phyloP scores from a whole-genome alignment of 176 grass and related monocot species.

The Zea luxurians region DNA sequence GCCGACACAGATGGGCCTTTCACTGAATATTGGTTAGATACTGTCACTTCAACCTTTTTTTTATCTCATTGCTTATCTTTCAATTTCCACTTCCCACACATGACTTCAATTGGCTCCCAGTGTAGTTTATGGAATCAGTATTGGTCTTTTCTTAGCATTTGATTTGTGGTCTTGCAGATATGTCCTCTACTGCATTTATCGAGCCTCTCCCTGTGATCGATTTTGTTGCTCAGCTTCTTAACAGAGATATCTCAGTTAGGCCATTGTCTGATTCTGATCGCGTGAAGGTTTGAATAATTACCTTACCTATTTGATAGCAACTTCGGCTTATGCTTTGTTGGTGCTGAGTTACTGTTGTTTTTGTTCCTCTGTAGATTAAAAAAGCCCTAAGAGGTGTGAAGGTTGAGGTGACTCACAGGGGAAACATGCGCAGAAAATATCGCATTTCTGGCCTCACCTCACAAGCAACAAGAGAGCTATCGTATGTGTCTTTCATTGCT shows the following conservation, averaged over 20 bases:
- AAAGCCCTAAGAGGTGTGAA: constrained; percentile 88
- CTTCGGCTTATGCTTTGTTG: background rate
- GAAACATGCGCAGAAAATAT: constrained; percentile 94
- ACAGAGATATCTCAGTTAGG: constrained; percentile 82
- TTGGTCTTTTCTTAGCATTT: constrained; percentile 17
- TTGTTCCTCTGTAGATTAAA: constrained; percentile 60
- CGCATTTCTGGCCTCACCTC: constrained; percentile 90
- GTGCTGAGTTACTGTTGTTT: constrained; percentile 24
- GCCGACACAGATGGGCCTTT: constrained; percentile 93
- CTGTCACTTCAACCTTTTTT: constrained; percentile 2
- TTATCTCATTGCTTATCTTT: background rate
- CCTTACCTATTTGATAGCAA: background rate
- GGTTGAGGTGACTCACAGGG: constrained; percentile 88
- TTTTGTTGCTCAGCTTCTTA: constrained; percentile 89
- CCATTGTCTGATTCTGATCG: constrained; percentile 89
- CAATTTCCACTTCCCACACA: constrained; percentile 1
- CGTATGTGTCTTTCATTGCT: constrained; percentile 44
- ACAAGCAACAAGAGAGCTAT: constrained; percentile 86
- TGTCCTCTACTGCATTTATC: constrained; percentile 91
- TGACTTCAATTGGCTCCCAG: background rate
- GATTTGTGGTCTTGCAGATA: constrained; percentile 54
- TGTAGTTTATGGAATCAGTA: background rate
- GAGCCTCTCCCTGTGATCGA: constrained; percentile 85
- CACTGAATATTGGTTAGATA: constrained; percentile 82
- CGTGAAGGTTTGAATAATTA: constrained; percentile 64